phyloP scores from a whole-genome alignment of 2,329 filamentous ascomycete genomes.

The Aspergillus arachidicola region DNA sequence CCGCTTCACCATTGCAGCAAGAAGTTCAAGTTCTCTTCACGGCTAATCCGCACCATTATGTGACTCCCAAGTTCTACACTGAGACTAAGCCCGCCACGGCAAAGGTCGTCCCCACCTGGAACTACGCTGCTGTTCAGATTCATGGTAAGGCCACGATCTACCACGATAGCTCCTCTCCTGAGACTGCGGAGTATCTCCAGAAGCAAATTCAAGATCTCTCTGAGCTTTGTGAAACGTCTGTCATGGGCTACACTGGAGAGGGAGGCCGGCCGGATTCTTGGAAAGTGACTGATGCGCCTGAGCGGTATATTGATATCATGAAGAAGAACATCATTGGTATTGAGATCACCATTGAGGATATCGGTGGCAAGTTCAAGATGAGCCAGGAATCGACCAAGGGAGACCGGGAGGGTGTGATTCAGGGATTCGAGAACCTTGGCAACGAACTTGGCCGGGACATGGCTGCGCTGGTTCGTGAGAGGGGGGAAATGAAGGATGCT shows the following conservation, averaged over 20 bases:
- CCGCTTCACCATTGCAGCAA: conserved; percentile 32
- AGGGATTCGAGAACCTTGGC: conserved; percentile 55
- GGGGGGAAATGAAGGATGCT: conserved; percentile 26
- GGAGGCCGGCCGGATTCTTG: conserved; percentile 56
- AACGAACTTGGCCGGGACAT: conserved; percentile 41
- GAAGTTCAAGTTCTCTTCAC: conserved; percentile 68
- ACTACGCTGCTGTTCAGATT: conserved; percentile 67
- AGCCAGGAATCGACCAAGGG: conserved; percentile 60
- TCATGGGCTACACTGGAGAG: conserved; percentile 59
- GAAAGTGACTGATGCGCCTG: conserved; percentile 63
- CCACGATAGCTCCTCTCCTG: conserved; percentile 50
- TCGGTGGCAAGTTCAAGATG: conserved; percentile 69
- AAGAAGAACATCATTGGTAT: conserved; percentile 64
- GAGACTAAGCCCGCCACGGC: conserved; percentile 65
- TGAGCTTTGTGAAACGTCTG: conserved; percentile 51
- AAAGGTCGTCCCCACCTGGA: conserved; percentile 73
- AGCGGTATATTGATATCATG: conserved; percentile 58
- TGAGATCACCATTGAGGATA: conserved; percentile 57
- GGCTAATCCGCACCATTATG: conserved; percentile 61
- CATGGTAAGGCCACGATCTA: conserved; percentile 62
- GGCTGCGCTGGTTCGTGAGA: conserved; percentile 36
- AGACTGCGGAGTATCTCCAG: conserved; percentile 55
- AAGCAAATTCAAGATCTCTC: conserved; percentile 47
- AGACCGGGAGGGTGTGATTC: conserved; percentile 59
- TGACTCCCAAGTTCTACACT: conserved; percentile 69